Base-by-base conservation (phyloP, 2,329 filamentous ascomycete species). In the Dactylellina haptotyla region DNA sequence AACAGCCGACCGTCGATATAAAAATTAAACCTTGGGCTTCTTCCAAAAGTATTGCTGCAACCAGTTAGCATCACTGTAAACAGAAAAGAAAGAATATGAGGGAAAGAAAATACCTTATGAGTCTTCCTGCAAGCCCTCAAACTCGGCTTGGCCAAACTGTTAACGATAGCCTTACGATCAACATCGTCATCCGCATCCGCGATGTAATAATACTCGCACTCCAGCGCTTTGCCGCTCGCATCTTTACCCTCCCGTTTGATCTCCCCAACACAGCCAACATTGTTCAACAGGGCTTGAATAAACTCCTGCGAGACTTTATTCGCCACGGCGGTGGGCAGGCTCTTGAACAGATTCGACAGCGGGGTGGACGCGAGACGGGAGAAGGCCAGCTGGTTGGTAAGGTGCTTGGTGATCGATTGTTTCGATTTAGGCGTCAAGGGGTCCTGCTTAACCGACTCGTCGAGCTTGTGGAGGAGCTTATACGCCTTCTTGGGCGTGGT, bases 121-220 rank as follows among this genome's bases (percentile, higher is more conserved):
- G 95, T 92, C 83, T 97, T 98, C 79, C 95, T 87, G 79, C 95
- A 97, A 79, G 89, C 90, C 76, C 95, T 86, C 78, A 99, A 83
- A 78, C 92, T 95, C 45, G 93, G 94, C 82, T 96, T 97, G 64
- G 92, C 87, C 80, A 97, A 84, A 59, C 92, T 91, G 76, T 93
- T 89, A 0, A 93, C 92, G 12, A 97, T 92, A 20, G 93, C 90
- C 57, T 91, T 87, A 71, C 94, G 87, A 79, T 90, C 87, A 75
- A 89, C 86, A 79, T 98, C 93, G 1, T 85, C 84, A 79, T 99
- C 95, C 78, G 88, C 85, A 80, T 98, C 94, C 0, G 93, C 91
- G 5, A 97, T 85, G 79, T 99, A 99, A 82, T 98, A 98, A 81
- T 96, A 98, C 81, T 99, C 93, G 83, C 91, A 96, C 84, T 99